Conservation (phyloP, 768 basidiomycete genomes). For the Lentinula aciculospora region DNA sequence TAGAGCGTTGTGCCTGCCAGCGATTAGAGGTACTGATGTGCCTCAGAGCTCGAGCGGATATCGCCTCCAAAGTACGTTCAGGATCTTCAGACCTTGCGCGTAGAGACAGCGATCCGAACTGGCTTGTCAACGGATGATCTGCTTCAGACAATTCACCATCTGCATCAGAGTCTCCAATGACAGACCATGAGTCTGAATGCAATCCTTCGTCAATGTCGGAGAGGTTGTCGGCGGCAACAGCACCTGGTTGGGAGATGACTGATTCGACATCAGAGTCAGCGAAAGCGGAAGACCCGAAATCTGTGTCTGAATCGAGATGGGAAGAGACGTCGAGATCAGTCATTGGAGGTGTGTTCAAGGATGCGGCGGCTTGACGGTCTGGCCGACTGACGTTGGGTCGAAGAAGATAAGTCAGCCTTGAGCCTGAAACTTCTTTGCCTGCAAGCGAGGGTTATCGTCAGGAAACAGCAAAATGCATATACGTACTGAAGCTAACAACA, state of each 20-base stretch:
- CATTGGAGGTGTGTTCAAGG: slow-evolving; percentile 64
- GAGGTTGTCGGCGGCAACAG: slow-evolving; percentile 9
- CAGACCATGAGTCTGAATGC: slow-evolving; percentile 29
- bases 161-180: slow-evolving; percentile 24
- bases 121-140: slow-evolving; percentile 23
- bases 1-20: slow-evolving; percentile 24
- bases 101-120: slow-evolving; percentile 28
- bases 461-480: neutral
- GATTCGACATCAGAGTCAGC: slow-evolving; percentile 36
- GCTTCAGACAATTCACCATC: slow-evolving; percentile 23
- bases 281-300: slow-evolving; percentile 45
- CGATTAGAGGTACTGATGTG: slow-evolving; percentile 5
- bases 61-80: slow-evolving; percentile 9
- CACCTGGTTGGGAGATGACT: neutral
- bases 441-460: neutral
- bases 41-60: neutral
- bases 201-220: slow-evolving; percentile 20
- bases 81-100: slow-evolving; percentile 11
- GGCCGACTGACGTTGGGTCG: slow-evolving; percentile 70
- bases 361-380: slow-evolving; percentile 34
- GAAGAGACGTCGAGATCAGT: slow-evolving; percentile 62
- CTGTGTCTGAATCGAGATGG: slow-evolving; percentile 44
- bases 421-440: slow-evolving; percentile 56
- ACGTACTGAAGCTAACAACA: slow-evolving; percentile 77
- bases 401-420: slow-evolving; percentile 72